Percentiles rank a stretch among this genome's conserved stretches.
phyloP scores from a whole-genome alignment of 1,284 basidiomycete genomes.

The Xerocomus minutiporus region DNA sequence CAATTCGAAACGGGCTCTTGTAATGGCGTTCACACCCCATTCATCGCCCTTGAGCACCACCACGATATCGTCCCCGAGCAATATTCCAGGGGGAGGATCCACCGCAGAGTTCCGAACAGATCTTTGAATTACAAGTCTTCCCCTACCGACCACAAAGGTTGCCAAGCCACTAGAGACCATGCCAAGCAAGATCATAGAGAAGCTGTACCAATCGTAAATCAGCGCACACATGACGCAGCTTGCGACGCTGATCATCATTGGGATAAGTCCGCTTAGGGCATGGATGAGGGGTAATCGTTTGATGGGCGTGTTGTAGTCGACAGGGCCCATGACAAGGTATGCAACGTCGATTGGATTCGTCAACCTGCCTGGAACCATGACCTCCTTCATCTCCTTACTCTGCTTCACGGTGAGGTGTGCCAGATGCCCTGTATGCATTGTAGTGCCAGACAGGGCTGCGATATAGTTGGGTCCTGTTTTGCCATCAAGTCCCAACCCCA shows the following conservation, averaged over 20 bases:
- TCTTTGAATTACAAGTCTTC: constrained; percentile 19
- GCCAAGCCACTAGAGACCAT: constrained; percentile 29
- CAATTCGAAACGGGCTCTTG: constrained; percentile 14
- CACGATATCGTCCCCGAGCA: constrained; percentile 15
- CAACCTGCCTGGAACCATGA: constrained; percentile 18
- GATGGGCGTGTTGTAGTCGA: constrained; percentile 14
- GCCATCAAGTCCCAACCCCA: constrained; percentile 26
- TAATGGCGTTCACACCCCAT: constrained; percentile 10
- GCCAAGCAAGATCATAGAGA: constrained; percentile 30
- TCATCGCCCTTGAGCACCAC: constrained; percentile 21
- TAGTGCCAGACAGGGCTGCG: constrained; percentile 27
- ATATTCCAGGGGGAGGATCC: constrained; percentile 23
- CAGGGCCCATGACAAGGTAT: constrained; percentile 20
- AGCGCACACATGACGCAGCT: constrained; percentile 21
- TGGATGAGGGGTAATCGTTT: constrained; percentile 8
- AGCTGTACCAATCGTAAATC: constrained; percentile 26
- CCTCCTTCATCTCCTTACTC: constrained; percentile 10
- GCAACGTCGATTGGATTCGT: constrained; percentile 19
- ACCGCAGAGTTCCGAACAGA: constrained; percentile 10
- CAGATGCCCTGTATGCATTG: constrained; percentile 24
- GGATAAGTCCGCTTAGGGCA: constrained; percentile 13
- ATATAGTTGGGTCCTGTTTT: constrained; percentile 25
- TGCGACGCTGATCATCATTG: constrained; percentile 20
- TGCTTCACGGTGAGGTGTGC: constrained; percentile 21
- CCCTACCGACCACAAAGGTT: constrained; percentile 22